Base-by-base conservation (phyloP, 805 yeast species). In the Suhomyces emberorum region DNA sequence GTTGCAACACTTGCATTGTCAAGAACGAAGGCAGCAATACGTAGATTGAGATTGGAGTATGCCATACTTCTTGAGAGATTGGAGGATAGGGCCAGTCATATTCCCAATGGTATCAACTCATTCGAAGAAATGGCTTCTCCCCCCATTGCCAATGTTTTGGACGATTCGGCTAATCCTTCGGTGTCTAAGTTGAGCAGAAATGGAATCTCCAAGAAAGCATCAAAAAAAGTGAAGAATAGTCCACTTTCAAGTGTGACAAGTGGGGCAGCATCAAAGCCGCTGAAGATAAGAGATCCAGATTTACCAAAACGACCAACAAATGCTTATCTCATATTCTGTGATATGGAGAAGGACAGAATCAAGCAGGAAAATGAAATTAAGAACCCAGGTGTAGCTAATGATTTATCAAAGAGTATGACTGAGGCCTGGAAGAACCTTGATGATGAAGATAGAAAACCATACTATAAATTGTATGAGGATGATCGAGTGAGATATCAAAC, bases 291-390 rank as follows among this genome's bases (percentile, higher is more conserved):
- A 49, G 95, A 88, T 57, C 96, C 96, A 7, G 80, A 79, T 47
- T 72, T 83, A 51, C 97, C 96, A 15, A 87, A 84, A 49, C 72
- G 95, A 51, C 96, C 96, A 4, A 82, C 93, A 3, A 89, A 88
- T 58, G 95, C 96, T 4, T 89, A 88, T 52, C 68, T 87, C 43
- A 75, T 87, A 18, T 88, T 83, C 54, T 89, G 96, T 61, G 97
- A 89, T 41, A 64, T 76, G 63, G 95, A 87, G 52, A 85, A 85
- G 59, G 95, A 86, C 31, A 69, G 74, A 33, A 73, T 87, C 25
- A 78, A 76, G 43, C 70, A 73, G 34, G 77, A 74, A 42, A 67
- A 79, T 35, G 83, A 77, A 42, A 59, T 60, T n/a, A 60, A 57
- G 34, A 67, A 69, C 33, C 74, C 77, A 3, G 81, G 79, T 7